Evolutionary conservation across 164 flowering plant genomes (phyloP).

Genomic region (Magnolia changhungtana): DNA sequence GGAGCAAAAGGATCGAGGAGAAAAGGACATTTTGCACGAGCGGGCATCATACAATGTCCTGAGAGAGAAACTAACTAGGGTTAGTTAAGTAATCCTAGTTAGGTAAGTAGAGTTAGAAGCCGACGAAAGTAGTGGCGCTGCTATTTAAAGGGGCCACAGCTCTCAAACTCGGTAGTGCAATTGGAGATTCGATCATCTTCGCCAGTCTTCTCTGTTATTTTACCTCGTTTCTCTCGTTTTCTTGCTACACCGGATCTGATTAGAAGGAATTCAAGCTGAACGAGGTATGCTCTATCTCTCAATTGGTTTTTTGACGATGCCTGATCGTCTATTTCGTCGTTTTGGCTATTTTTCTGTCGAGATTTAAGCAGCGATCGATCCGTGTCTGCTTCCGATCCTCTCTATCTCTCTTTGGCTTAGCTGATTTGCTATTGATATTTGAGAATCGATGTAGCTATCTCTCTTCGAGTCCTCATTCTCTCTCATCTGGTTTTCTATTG

Average conservation of each 20-base stretch:
- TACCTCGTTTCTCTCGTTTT: not conserved
- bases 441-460: not conserved
- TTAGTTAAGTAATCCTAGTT: no score
- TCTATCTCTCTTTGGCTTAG: not conserved
- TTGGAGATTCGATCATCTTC: not conserved
- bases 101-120: no score
- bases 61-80: no score
- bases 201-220: not conserved
- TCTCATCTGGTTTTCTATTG: not conserved
- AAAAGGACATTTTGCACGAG: no score
- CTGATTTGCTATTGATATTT: not conserved
- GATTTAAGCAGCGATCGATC: not conserved
- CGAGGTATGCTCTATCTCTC: no score
- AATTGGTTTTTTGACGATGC: not conserved
- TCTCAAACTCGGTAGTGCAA: not conserved
- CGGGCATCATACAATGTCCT: no score
- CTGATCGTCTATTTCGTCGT: not conserved
- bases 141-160: no score
- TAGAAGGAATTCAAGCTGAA: no score
- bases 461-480: not conserved
- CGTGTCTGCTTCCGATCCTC: not conserved
- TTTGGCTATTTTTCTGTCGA: not conserved
- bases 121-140: no score
- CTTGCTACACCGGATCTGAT: not conserved
- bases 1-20: no score